These are phyloP conservation scores for Globisporangium nodosum DNA, from an alignment of 352 stramenopile genomes.

Conservation along the genomic window DNA sequence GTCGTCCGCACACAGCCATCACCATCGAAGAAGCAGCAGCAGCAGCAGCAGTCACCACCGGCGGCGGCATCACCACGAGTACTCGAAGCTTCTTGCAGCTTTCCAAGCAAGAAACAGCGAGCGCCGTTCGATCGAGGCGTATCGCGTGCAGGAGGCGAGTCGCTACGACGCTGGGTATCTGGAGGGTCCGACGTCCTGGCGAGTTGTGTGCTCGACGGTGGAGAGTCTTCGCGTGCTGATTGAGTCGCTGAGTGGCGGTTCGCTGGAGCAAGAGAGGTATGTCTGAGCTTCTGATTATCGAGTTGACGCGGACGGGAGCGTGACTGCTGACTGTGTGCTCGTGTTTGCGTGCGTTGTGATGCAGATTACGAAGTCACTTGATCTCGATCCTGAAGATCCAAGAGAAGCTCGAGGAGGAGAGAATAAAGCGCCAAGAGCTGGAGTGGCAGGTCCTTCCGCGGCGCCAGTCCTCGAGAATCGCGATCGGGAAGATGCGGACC, in stretches of 20 bases:
- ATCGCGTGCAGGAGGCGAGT: constrained; percentile 34
- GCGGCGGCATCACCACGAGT: constrained; percentile 64
- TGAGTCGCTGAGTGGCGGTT: constrained; percentile 47
- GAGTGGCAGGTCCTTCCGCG: constrained; percentile 75
- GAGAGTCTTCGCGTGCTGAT: constrained; percentile 55
- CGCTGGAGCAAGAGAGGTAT: constrained; percentile 68
- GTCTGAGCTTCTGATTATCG: background rate
- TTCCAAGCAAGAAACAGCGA: constrained; percentile 57
- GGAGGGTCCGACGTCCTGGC: constrained; percentile 54
- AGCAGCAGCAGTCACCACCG: constrained; percentile 40
- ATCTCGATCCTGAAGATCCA: constrained; percentile 78
- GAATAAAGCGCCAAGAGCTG: constrained; percentile 62
- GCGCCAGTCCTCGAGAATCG: constrained; percentile 77
- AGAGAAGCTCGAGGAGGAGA: constrained; percentile 62
- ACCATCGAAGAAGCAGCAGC: constrained; percentile 33
- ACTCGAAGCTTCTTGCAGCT: constrained; percentile 48
- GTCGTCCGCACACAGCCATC: constrained; percentile 44
- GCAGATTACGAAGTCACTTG: constrained; percentile 55
- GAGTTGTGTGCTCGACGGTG: constrained; percentile 67
- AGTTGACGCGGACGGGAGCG: background rate
- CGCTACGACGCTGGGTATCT: constrained; percentile 21
- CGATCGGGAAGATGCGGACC: constrained; percentile 68
- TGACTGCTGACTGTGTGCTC: background rate
- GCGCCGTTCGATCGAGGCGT: constrained; percentile 48
- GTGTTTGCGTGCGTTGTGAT: background rate